Percentiles rank a stretch among this genome's conserved stretches.
These are phyloP conservation scores for Colletotrichum limetticola DNA, from an alignment of 2,329 filamentous ascomycete species.

Conservation along the genomic window DNA sequence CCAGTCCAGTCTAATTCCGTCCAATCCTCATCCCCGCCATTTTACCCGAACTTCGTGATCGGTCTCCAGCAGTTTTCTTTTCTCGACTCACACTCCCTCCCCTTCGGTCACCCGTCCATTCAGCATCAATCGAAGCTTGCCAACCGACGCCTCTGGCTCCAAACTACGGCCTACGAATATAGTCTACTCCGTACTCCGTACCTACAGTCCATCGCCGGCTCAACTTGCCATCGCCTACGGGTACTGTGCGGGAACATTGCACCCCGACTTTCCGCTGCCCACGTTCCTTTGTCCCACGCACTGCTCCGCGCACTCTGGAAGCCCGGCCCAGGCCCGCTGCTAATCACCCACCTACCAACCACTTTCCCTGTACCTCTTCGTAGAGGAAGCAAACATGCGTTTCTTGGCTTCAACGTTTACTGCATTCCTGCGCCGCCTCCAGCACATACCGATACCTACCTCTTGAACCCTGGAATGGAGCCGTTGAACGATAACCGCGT, in stretches of 20 bases:
- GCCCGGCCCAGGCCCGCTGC: conserved; percentile 18
- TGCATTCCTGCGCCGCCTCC: conserved; percentile 17
- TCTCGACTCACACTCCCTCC: not conserved
- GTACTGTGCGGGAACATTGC: not conserved
- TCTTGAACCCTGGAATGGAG: conserved; percentile 2
- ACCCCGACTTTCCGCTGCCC: not conserved
- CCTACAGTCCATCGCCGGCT: not conserved
- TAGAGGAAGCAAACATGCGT: conserved; percentile 25
- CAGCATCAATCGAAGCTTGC: not conserved
- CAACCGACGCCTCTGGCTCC: not conserved
- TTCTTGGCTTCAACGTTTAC: conserved; percentile 21
- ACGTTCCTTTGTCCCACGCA: not conserved
- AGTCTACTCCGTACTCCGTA: too few species aligned
- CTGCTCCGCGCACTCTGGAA: not conserved
- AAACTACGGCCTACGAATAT: not conserved
- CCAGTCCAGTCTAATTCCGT: not conserved
- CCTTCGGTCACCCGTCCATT: not conserved
- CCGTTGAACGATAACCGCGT: conserved; percentile 16
- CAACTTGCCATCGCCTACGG: not conserved
- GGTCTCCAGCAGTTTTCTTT: conserved; percentile 13
- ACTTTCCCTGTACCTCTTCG: not conserved
- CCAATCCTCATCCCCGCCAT: conserved; percentile 8
- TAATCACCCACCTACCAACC: not conserved
- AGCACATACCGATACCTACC: not conserved
- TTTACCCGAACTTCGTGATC: conserved; percentile 26